Conservation (phyloP, 306 rosid species). For the Cucurbita argyrosperma region DNA sequence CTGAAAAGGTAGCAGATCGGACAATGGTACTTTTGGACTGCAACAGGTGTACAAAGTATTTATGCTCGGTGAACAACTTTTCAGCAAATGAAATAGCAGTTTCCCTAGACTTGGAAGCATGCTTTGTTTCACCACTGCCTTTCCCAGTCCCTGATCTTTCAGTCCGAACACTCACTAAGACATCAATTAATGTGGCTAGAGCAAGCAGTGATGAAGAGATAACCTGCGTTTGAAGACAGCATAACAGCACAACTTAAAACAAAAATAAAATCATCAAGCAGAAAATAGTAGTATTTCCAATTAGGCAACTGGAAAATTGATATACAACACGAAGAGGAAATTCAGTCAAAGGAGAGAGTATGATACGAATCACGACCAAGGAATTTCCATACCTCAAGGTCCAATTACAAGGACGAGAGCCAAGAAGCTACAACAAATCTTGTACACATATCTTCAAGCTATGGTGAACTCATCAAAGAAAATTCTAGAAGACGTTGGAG, state of each 20-base stretch:
- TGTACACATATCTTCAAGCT: too few species aligned
- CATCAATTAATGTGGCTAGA: slow-evolving; percentile 83
- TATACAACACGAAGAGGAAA: background rate
- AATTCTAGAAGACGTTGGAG: too few species aligned
- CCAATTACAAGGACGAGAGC: too few species aligned
- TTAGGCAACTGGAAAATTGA: background rate
- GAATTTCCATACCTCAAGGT: too few species aligned
- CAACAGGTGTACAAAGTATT: slow-evolving; percentile 45
- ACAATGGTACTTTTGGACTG: slow-evolving; percentile 59
- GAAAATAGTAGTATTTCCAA: background rate
- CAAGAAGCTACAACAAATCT: too few species aligned
- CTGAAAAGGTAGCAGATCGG: slow-evolving; percentile 72
- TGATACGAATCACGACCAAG: too few species aligned
- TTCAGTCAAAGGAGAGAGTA: background rate
- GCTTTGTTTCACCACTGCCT: slow-evolving; percentile 42
- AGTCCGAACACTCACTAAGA: slow-evolving; percentile 22
- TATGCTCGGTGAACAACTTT: slow-evolving; percentile 61
- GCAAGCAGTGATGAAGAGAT: slow-evolving; percentile 80
- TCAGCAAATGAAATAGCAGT: slow-evolving; percentile 69
- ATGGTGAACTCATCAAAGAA: too few species aligned
- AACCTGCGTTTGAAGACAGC: slow-evolving; percentile 36
- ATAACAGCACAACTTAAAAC: background rate
- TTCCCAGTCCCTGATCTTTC: slow-evolving; percentile 44
- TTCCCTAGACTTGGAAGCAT: slow-evolving; percentile 59
- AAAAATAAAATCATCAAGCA: background rate